Percentiles rank a stretch among this genome's conserved stretches.
phyloP scores from a whole-genome alignment of 495 filamentous ascomycete species.

The Hypoxylon cercidicola region DNA sequence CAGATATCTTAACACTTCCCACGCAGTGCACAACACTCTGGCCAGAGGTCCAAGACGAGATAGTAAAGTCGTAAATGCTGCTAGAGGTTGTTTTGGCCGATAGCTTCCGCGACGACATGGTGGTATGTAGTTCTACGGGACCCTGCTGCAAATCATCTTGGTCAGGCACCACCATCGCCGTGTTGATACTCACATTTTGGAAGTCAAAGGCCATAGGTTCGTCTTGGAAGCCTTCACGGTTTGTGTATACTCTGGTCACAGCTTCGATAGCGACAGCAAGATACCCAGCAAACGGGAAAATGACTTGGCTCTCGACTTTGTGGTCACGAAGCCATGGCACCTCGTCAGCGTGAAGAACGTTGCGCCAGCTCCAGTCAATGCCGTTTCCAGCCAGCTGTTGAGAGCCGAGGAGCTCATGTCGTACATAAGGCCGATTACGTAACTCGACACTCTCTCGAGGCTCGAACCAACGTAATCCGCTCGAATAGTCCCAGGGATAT shows the following conservation, averaged over 20 bases:
- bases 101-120: conserved; percentile 27
- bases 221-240: too few species aligned
- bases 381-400: conserved; percentile 24
- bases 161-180: conserved; percentile 8
- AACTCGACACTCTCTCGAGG: conserved; percentile 46
- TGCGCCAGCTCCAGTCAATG: conserved; percentile 37
- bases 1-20: too few species aligned
- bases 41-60: conserved; percentile 37
- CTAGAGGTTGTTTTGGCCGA: conserved; percentile 18
- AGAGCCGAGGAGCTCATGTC: conserved; percentile 38
- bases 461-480: conserved; percentile 49
- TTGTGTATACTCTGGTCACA: too few species aligned
- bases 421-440: conserved; percentile 39
- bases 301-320: conserved; percentile 43
- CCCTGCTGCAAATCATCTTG: conserved; percentile 1
- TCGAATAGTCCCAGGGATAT: conserved; percentile 58
- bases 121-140: conserved; percentile 33
- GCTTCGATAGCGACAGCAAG: conserved; percentile 62
- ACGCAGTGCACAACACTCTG: conserved; percentile 33
- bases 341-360: conserved; percentile 27
- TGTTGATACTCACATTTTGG: conserved; percentile 17
- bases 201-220: conserved; percentile 12
- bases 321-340: conserved; percentile 62
- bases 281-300: conserved; percentile 68
- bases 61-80: conserved; percentile 40